phyloP scores from a whole-genome alignment of 2,329 filamentous ascomycete genomes.

The Xylariaceae sp. region DNA sequence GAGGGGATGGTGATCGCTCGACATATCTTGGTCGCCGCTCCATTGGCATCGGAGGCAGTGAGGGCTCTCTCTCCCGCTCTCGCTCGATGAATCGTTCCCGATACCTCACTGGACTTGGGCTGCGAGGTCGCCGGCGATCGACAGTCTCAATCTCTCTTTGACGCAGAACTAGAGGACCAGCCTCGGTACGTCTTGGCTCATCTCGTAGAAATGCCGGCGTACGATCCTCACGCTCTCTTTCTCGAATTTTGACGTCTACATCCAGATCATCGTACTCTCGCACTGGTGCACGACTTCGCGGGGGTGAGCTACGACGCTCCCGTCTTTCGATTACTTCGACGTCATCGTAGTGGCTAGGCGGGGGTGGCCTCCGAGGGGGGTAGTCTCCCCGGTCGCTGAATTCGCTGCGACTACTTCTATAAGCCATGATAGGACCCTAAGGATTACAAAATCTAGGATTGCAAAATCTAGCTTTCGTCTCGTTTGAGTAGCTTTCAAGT shows the following conservation, averaged over 20 bases:
- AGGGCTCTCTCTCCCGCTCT: conserved; percentile 33
- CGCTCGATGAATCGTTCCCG: conserved; percentile 41
- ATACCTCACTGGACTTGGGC: conserved; percentile 36
- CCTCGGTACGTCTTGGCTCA: conserved; percentile 42
- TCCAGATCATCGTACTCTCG: conserved; percentile 31
- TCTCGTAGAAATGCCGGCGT: conserved; percentile 49
- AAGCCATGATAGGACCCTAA: conserved; percentile 21
- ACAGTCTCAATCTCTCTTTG: conserved; percentile 52
- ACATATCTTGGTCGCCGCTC: conserved; percentile 38
- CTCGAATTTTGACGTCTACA: conserved; percentile 37
- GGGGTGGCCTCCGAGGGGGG: conserved; percentile 22
- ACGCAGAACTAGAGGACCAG: conserved; percentile 50
- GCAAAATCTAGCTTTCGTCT: no score
- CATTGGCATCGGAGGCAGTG: conserved; percentile 25
- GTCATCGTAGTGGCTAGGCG: conserved; percentile 23
- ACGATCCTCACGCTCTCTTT: conserved; percentile 40
- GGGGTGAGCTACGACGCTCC: conserved; percentile 15
- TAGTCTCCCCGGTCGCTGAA: conserved; percentile 46
- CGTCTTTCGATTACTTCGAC: conserved; percentile 21
- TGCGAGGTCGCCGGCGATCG: conserved; percentile 42
- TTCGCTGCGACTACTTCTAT: conserved; percentile 29
- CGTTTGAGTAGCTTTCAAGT: no score
- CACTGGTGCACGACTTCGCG: conserved; percentile 23
- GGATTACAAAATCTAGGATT: no score
- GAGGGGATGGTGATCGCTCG: conserved; percentile 34